Conservation (phyloP, 1,284 basidiomycete genomes). For the Porodaedalea pini region DNA sequence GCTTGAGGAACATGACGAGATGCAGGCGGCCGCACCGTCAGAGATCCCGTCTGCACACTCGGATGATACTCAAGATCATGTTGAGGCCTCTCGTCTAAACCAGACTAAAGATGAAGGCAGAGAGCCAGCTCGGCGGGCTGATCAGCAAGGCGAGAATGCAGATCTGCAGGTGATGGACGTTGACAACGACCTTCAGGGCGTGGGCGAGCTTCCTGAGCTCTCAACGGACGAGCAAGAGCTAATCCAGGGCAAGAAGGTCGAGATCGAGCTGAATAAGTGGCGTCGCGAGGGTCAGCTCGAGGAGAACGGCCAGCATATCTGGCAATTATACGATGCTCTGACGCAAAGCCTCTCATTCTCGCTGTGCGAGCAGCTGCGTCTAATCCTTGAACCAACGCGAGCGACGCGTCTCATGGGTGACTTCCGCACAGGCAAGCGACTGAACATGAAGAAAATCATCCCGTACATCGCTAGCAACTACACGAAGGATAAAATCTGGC, state of each 20-base stretch:
- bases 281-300: conserved; percentile 55
- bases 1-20: conserved; percentile 53
- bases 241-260: conserved; percentile 39
- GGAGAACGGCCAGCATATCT: conserved; percentile 69
- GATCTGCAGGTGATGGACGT: neutral
- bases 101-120: neutral
- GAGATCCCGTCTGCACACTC: neutral
- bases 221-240: conserved; percentile 34
- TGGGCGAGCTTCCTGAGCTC: conserved; percentile 26
- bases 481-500: conserved; percentile 99
- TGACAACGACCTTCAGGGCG: neutral
- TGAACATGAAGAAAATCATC: conserved; percentile 99
- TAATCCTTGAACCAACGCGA: conserved; percentile 93
- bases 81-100: neutral
- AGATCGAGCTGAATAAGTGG: conserved; percentile 64
- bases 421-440: conserved; percentile 95
- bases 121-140: neutral
- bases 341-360: conserved; percentile 90
- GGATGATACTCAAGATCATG: neutral
- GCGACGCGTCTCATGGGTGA: conserved; percentile 96
- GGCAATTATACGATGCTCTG: conserved; percentile 87
- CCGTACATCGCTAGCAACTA: conserved; percentile 98
- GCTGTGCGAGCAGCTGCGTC: conserved; percentile 93
- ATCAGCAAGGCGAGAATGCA: neutral
- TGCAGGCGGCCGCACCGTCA: neutral